Percentiles rank a stretch among this genome's conserved stretches.
Evolutionary conservation across 768 basidiomycete genomes (phyloP).

Genomic region (Agrocybe pediades): DNA sequence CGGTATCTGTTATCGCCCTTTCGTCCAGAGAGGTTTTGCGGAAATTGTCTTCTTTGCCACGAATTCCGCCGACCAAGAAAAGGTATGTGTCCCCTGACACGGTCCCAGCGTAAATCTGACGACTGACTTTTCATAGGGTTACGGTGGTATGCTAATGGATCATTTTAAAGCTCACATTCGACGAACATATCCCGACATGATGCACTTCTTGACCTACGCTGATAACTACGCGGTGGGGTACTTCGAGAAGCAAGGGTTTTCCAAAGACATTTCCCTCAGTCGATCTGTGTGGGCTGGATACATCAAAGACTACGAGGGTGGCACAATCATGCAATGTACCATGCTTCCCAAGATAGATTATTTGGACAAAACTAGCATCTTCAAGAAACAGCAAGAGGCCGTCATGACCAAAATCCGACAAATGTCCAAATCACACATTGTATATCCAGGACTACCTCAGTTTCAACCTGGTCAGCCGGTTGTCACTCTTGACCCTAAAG

Average conservation of each 20-base stretch:
- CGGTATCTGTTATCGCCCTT: constrained; percentile 96
- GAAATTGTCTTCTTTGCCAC: constrained; percentile 99
- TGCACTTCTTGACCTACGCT: constrained; percentile 96
- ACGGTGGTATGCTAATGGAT: constrained; percentile 98
- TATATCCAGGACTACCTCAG: constrained; percentile 77
- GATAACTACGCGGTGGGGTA: constrained; percentile 99
- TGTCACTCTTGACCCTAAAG: constrained; percentile 63
- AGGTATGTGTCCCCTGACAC: constrained; percentile 50
- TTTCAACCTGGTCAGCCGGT: constrained; percentile 65
- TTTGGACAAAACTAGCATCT: constrained; percentile 72
- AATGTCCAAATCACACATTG: constrained; percentile 82
- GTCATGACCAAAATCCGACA: constrained; percentile 87
- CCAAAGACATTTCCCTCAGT: constrained; percentile 94
- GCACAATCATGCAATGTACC: constrained; percentile 98
- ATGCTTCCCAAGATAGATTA: constrained; percentile 95
- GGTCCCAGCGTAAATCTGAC: not conserved
- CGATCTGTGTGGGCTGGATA: constrained; percentile 96
- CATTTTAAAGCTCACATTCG: constrained; percentile 94
- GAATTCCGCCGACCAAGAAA: constrained; percentile 94
- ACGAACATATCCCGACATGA: constrained; percentile 80
- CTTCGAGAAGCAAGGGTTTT: constrained; percentile 99
- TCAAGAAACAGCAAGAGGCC: constrained; percentile 85
- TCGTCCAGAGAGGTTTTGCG: constrained; percentile 91
- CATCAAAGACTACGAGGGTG: constrained; percentile 99
- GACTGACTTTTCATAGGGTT: constrained; percentile 62